These are phyloP conservation scores for Desmodesmus armatus DNA, from an alignment of 139 green algal genomes.

Conservation along the genomic window DNA sequence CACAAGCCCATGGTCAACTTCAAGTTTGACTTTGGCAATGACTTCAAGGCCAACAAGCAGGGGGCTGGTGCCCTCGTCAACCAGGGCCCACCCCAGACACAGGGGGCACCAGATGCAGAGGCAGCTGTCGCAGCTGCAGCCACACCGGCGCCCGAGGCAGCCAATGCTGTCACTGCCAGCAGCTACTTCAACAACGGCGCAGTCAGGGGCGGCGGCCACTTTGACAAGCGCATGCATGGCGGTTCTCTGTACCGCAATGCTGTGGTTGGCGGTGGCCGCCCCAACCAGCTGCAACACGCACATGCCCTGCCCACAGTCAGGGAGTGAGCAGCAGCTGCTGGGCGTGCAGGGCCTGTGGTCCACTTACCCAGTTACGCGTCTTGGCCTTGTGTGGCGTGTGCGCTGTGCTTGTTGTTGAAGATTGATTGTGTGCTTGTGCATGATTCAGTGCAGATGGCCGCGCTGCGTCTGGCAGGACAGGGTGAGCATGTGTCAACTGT, in stretches of 20 bases:
- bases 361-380: too few relatives aligned
- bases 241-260: slow-evolving; percentile 46
- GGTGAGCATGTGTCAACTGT: too few relatives aligned
- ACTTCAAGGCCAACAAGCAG: slow-evolving; percentile 25
- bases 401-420: too few relatives aligned
- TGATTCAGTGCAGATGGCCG: too few relatives aligned
- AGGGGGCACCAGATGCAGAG: not conserved
- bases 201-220: slow-evolving; percentile 34
- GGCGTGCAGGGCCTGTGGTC: not conserved
- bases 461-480: too few relatives aligned
- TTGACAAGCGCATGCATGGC: slow-evolving; percentile 51
- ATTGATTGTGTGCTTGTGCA: too few relatives aligned
- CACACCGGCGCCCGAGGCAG: not conserved
- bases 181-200: not conserved
- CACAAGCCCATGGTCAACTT: slow-evolving; percentile 43
- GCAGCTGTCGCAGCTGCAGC: not conserved
- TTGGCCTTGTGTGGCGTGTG: too few relatives aligned
- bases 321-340: not conserved
- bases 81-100: slow-evolving; percentile 31
- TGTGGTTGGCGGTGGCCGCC: slow-evolving; percentile 10
- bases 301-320: slow-evolving; percentile 27
- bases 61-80: not conserved
- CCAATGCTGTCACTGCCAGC: not conserved
- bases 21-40: slow-evolving; percentile 50
- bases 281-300: not conserved